Evolutionary conservation across 2,329 filamentous ascomycete species (phyloP).

Genomic region (Eutypella sp.): DNA sequence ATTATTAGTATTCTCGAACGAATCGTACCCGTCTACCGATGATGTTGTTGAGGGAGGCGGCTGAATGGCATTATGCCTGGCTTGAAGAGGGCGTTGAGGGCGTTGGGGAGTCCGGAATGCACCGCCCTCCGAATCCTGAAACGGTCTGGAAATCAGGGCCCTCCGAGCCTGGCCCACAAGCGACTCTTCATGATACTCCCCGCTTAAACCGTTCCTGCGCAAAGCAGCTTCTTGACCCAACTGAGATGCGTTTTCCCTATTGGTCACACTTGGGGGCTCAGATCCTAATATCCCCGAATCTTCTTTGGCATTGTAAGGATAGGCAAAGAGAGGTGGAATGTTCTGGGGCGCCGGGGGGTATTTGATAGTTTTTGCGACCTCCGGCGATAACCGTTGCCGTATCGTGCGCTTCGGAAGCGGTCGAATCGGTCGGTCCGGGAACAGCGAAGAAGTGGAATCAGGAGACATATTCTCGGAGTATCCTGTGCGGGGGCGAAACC

Average conservation of each 20-base stretch:
- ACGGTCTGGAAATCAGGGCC: slow-evolving; percentile 38
- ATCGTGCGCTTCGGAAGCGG: slow-evolving; percentile 86
- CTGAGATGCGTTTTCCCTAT: slow-evolving; percentile 26
- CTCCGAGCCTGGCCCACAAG: slow-evolving; percentile 19
- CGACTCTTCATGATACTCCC: slow-evolving; percentile 18
- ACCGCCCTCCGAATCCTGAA: slow-evolving; percentile 41
- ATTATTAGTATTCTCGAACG: slow-evolving; percentile 97
- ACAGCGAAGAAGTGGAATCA: slow-evolving; percentile 75
- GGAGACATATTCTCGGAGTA: slow-evolving; percentile 54
- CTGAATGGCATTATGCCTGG: slow-evolving; percentile 43
- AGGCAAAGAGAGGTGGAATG: slow-evolving; percentile 70
- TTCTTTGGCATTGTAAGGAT: slow-evolving; percentile 55
- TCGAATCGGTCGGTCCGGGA: slow-evolving; percentile 86
- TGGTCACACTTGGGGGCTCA: slow-evolving; percentile 18
- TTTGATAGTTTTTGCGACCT: slow-evolving; percentile 75
- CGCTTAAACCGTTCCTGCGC: slow-evolving; percentile 21
- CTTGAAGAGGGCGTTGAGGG: slow-evolving; percentile 38
- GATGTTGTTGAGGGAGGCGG: slow-evolving; percentile 64
- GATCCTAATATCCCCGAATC: slow-evolving; percentile 33
- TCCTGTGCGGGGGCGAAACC: slow-evolving; percentile 29
- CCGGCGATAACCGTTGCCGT: slow-evolving; percentile 79
- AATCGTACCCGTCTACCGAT: slow-evolving; percentile 85
- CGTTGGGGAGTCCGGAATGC: slow-evolving; percentile 38
- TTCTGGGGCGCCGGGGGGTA: slow-evolving; percentile 74
- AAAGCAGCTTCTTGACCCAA: slow-evolving; percentile 32